Evolutionary conservation across 306 rosid genomes (phyloP), one percentile per base, ranked within the genome.

Genomic region (Pyrus bretschneideri): DNA sequence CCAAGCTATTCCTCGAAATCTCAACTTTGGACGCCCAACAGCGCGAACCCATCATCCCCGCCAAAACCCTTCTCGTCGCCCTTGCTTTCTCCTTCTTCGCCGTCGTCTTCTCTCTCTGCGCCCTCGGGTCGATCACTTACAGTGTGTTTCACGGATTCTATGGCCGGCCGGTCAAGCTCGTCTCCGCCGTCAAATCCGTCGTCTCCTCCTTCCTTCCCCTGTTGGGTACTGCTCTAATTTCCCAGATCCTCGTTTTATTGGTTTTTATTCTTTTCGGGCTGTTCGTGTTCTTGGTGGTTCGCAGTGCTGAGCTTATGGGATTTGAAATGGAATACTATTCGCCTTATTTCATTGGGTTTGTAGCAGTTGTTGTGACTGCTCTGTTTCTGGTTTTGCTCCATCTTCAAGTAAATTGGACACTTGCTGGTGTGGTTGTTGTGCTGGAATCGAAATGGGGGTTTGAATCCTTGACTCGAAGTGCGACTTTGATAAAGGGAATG

Each of bases 331-430:
- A 83, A 6, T 29, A 21, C 27, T 71, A 81, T 33, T 83, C 97
- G 4, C 74, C 88, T 4, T 71, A 45, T 80, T 42, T 54, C 54
- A 18, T 83, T 35, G 66, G 54, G 30, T 61, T 74, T 33, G 44
- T 40, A n/a, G 68, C 55, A 2, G 44, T 67, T 17, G 21, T 85
- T 33, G 12, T 52, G 21, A 21, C 81, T 65, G 23, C n/a, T 70
- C 9, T 83, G 23, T 12, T 67, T 33, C 7, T 64, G 19, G 5
- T 62, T 76, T 10, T 82, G 61, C 12, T 88, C 70, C 73, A 83
- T 83, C 75, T 91, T 66, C 91, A 86, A 73, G 74, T 88, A 35
- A 66, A 76, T 33, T 91, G 93, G 93, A 73, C 76, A 17, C 81
- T 89, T 40, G 77, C 83, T 4, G 44, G 74, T 13, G 95, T 87